These are phyloP conservation scores for Penicillium subrubescens DNA, from an alignment of 495 filamentous ascomycete species.

Conservation along the genomic window DNA sequence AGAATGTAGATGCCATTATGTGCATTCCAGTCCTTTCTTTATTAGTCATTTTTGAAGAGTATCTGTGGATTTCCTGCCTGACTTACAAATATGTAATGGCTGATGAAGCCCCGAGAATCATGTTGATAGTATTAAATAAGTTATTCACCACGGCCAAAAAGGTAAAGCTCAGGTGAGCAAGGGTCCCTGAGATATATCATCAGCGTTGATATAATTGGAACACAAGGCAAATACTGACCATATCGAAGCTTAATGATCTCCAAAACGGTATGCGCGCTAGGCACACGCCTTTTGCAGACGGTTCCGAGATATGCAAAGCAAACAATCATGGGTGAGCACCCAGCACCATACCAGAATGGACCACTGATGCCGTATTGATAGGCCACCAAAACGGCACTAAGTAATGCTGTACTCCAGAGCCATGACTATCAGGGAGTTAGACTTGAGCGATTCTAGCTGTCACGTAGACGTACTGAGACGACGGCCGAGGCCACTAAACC, in stretches of 20 bases:
- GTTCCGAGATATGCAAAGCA: background rate
- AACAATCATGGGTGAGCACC: background rate
- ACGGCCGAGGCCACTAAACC: background rate
- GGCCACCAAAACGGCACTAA: background rate
- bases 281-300: background rate
- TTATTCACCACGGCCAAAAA: background rate
- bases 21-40: background rate
- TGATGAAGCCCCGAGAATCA: background rate
- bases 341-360: background rate
- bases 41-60: background rate
- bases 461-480: background rate
- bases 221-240: background rate
- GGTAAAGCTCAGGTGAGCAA: background rate
- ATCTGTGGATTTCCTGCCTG: background rate
- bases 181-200: background rate
- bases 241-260: background rate
- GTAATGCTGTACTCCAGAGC: background rate
- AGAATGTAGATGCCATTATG: background rate
- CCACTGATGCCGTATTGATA: background rate
- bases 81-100: background rate
- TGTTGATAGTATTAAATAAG: background rate
- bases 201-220: background rate
- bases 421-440: background rate
- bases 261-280: background rate
- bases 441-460: background rate